phyloP scores from a whole-genome alignment of 192 early-diverging fungal genomes.

The Entomortierella parvispora region DNA sequence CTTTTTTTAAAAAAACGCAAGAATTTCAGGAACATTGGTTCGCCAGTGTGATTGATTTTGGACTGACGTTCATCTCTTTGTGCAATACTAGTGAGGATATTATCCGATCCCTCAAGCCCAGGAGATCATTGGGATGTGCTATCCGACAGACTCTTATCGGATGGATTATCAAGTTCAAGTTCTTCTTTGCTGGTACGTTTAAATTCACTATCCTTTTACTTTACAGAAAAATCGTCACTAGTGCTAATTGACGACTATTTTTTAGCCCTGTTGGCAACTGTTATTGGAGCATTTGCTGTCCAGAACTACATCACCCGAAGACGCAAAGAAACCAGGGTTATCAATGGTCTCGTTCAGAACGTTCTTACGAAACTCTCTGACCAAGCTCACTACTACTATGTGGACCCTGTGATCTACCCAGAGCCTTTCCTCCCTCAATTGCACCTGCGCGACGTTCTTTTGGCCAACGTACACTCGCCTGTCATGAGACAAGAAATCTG shows the following conservation, averaged over 20 bases:
- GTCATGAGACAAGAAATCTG: conserved; percentile 63
- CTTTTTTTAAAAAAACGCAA: too few species aligned
- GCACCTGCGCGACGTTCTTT: conserved; percentile 70
- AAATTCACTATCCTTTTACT: not conserved
- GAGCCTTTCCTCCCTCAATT: conserved; percentile 41
- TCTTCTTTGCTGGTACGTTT: conserved; percentile 18
- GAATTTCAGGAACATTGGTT: not conserved
- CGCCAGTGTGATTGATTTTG: not conserved
- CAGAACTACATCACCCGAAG: conserved; percentile 11
- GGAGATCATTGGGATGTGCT: conserved; percentile 28
- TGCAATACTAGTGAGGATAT: conserved; percentile 27
- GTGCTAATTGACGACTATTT: not conserved
- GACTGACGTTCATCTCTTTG: not conserved
- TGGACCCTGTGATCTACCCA: conserved; percentile 71
- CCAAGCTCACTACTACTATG: conserved; percentile 67
- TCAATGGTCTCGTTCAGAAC: conserved; percentile 46
- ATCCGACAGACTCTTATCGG: conserved; percentile 34
- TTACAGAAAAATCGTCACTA: not conserved
- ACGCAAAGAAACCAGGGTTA: conserved; percentile 20
- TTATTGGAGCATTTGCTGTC: conserved; percentile 5
- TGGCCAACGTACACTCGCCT: conserved; percentile 53
- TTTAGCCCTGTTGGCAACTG: conserved; percentile 7
- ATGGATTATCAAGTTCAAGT: conserved; percentile 41
- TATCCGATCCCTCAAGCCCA: conserved; percentile 31
- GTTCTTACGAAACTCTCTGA: conserved; percentile 33